Base-by-base conservation (phyloP, 495 filamentous ascomycete species). In the Aspergillus leporis region DNA sequence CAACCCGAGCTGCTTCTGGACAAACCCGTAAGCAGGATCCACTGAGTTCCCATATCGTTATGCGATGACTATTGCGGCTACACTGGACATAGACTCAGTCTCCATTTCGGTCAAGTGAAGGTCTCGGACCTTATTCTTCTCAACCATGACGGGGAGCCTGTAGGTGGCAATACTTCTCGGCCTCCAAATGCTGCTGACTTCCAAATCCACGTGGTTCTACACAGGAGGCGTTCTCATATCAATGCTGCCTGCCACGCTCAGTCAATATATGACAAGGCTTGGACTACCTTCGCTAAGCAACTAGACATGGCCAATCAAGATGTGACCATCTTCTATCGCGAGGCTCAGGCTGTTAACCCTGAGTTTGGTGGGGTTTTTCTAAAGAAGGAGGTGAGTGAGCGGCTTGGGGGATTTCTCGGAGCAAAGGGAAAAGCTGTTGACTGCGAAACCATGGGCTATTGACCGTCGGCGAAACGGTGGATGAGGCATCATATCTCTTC, bases 311-410 rank as follows among this genome's bases (percentile, higher is more conserved):
- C 70, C n/a, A 72, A 65, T 38, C 69, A 72, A 51, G 83, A 85
- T 61, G 73, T 79, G 3, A 80, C 78, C 63, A 77, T 77, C 28
- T 78, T 86, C 65, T 73, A 83, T 65, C 73, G 75, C 58, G 59
- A 67, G 2, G 73, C 74, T 5, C 79, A 81, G 54, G 77, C 74
- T 31, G 81, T 86, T 0, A 83, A 86, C 64, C 66, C 67, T 18
- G 64, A 72, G 5, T 86, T 83, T 65, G 83, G 82, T 22, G 83
- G 84, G 31, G 78, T 86, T 51, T 83, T 85, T 0, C 72, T 85
- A 36, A 75, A 69, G 4, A 63, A 70, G 10, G 77, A 80, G 43
- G 82, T 85, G 49, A 79, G 83, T 1, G 55, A 70, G 50, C 78
- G 74, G 28, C 80, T 85, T 57, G 81, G 34, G 13, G 2, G 3